These are phyloP conservation scores for Irpex sp. DNA, from an alignment of 1,284 basidiomycete genomes.

Conservation along the genomic window DNA sequence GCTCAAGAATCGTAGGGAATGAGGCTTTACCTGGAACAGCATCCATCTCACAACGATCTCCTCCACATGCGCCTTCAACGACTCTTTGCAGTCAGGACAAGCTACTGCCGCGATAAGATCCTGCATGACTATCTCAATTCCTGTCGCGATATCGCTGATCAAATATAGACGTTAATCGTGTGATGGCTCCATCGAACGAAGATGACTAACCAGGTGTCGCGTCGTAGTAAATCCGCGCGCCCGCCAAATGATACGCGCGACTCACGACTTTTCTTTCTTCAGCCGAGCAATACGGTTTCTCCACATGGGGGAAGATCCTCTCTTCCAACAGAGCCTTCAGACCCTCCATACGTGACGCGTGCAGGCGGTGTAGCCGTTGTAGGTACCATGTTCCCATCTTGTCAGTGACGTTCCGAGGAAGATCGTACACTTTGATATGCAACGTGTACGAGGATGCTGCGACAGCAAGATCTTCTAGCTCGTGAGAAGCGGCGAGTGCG, in stretches of 20 bases:
- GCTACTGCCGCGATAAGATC: neutral
- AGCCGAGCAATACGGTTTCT: neutral
- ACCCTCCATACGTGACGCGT: conserved; percentile 33
- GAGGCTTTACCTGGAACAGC: neutral
- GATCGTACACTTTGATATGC: conserved; percentile 25
- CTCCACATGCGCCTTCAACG: neutral
- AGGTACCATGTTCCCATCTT: conserved; percentile 33
- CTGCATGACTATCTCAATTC: neutral
- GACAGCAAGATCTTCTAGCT: conserved; percentile 33
- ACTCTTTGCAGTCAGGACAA: neutral
- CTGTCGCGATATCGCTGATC: neutral
- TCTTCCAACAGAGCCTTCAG: conserved; percentile 30
- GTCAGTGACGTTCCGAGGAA: conserved; percentile 31
- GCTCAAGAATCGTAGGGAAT: too few species aligned
- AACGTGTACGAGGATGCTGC: conserved; percentile 33
- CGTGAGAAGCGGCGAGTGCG: conserved; percentile 29
- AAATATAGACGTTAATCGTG: neutral
- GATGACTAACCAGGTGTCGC: neutral
- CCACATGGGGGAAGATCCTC: neutral
- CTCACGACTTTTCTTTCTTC: neutral
- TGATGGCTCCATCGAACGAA: neutral
- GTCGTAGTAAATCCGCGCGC: neutral
- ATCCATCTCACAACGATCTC: neutral
- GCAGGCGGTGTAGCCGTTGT: conserved; percentile 36
- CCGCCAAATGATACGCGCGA: neutral